A percentile compares a stretch with the other conserved stretches of the same genome.
Evolutionary conservation across 208 protist species (phyloP).

Genomic region (Leishmania amazonensis): DNA sequence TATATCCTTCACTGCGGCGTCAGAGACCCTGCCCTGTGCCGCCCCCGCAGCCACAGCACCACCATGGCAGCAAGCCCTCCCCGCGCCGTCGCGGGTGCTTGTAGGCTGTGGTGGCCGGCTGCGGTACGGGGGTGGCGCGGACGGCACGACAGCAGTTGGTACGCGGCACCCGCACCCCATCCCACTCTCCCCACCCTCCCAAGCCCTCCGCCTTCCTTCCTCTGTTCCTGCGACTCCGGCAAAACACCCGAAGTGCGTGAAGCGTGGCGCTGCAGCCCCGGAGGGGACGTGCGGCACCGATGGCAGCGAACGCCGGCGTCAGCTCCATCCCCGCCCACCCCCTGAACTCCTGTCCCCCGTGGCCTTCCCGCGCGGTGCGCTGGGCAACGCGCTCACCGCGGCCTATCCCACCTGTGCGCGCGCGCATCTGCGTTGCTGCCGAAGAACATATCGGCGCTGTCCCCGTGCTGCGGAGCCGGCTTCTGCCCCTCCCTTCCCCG

Average conservation of each 20-base stretch:
- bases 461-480: too few relatives aligned
- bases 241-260: neutral
- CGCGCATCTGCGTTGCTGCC: neutral
- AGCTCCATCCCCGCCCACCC: neutral
- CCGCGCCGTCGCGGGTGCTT: too few relatives aligned
- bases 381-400: neutral
- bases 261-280: neutral
- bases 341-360: neutral
- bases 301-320: neutral
- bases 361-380: too few relatives aligned
- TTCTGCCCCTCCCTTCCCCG: too few relatives aligned
- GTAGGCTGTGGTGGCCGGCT: too few relatives aligned
- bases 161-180: too few relatives aligned
- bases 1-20: neutral
- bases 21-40: too few relatives aligned
- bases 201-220: neutral
- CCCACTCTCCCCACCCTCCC: neutral
- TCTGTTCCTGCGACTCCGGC: neutral
- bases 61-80: too few relatives aligned
- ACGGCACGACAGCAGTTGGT: too few relatives aligned
- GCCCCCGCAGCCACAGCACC: too few relatives aligned
- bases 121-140: too few relatives aligned
- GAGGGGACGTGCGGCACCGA: neutral
- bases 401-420: neutral
- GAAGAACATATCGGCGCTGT: neutral